These are phyloP conservation scores for Pseudotsuga menziesii DNA, from an alignment of 75 land plant species.

Conservation along the genomic window DNA sequence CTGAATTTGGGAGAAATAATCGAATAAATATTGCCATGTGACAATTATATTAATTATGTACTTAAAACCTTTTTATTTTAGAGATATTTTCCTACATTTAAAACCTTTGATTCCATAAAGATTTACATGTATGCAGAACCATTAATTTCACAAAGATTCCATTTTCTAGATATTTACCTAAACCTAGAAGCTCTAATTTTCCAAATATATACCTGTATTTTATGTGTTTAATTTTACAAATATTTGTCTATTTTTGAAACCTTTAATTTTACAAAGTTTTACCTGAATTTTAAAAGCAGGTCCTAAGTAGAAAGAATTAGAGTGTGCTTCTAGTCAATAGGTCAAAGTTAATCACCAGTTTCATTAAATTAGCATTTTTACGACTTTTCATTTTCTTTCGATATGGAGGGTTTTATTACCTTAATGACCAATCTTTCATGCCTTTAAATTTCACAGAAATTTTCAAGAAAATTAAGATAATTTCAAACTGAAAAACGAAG, in stretches of 20 bases:
- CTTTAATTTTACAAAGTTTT: slow-evolving; percentile 2
- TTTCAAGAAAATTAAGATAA: background rate
- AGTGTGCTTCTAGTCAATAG: slow-evolving; percentile 42
- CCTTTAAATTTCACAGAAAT: background rate
- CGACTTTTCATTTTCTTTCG: slow-evolving; percentile 5
- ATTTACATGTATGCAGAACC: background rate
- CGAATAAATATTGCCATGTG: background rate
- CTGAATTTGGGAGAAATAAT: background rate
- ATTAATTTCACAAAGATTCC: background rate
- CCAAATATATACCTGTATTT: background rate
- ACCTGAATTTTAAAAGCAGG: slow-evolving; percentile 52
- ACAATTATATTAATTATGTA: background rate
- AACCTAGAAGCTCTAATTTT: background rate
- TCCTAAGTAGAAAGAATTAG: slow-evolving; percentile 39
- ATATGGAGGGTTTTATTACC: slow-evolving; percentile 23
- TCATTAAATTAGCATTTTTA: background rate
- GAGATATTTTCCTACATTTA: background rate
- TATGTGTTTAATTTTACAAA: background rate
- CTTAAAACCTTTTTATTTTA: background rate
- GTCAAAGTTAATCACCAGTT: slow-evolving; percentile 42
- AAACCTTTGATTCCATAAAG: background rate
- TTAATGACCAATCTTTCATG: slow-evolving; percentile 31
- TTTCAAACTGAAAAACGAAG: background rate
- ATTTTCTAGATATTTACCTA: background rate
- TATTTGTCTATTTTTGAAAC: background rate